Evolutionary conservation across 768 basidiomycete genomes (phyloP).

Genomic region (Amanita fuliginea): DNA sequence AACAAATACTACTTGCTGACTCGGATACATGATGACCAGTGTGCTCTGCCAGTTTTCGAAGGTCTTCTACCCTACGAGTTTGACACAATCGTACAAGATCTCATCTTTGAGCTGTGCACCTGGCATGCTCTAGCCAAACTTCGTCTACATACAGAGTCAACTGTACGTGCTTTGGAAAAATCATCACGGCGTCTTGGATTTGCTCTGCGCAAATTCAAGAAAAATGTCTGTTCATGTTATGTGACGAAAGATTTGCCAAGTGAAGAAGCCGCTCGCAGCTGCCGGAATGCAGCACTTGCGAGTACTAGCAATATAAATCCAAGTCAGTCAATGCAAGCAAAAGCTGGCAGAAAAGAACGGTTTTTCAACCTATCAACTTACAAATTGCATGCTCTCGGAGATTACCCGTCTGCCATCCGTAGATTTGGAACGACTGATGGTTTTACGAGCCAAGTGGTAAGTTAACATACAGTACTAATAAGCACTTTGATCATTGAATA

Average conservation of each 20-base stretch:
- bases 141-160: neutral
- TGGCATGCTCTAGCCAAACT: too few relatives aligned
- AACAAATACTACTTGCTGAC: too few relatives aligned
- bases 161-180: conserved; percentile 16
- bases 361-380: conserved; percentile 18
- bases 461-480: too few relatives aligned
- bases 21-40: too few relatives aligned
- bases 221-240: conserved; percentile 9
- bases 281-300: conserved; percentile 1
- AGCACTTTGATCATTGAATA: too few relatives aligned
- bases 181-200: conserved; percentile 18
- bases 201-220: conserved; percentile 15
- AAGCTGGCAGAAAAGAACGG: too few relatives aligned
- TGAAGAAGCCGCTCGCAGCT: conserved; percentile 13
- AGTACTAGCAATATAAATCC: too few relatives aligned
- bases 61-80: conserved; percentile 21
- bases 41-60: conserved; percentile 22
- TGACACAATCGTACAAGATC: conserved; percentile 14
- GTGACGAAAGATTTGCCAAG: conserved; percentile 14
- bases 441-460: conserved; percentile 20
- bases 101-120: conserved; percentile 19
- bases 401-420: conserved; percentile 15
- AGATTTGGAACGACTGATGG: conserved; percentile 19
- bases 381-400: conserved; percentile 19
- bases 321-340: too few relatives aligned